Evolutionary conservation across 805 yeast genomes (phyloP).

Genomic region (Yarrowia yakushimensis): DNA sequence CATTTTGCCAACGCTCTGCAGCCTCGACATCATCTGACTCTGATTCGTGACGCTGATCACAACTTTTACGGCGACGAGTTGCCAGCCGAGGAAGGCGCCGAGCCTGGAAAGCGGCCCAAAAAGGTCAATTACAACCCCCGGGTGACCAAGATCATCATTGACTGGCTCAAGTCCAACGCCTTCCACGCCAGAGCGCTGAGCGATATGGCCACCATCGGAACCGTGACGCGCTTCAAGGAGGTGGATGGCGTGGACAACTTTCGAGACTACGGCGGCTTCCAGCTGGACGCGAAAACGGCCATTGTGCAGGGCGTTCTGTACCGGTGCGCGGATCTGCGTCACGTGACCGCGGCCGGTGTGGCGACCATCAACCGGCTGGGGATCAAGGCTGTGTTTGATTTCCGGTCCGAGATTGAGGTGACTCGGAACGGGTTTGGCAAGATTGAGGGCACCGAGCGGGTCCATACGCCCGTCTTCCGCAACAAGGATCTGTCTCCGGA

Average conservation of each 20-base stretch:
- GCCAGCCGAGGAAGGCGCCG: constrained; percentile 28
- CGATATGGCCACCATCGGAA: constrained; percentile 39
- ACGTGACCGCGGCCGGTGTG: constrained; percentile 50
- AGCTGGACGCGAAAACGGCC: constrained; percentile 35
- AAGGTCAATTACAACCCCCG: constrained; percentile 56
- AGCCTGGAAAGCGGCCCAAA: constrained; percentile 34
- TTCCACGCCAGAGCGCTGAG: constrained; percentile 53
- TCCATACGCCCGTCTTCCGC: constrained; percentile 56
- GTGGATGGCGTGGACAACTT: constrained; percentile 70
- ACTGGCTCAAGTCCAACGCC: constrained; percentile 46
- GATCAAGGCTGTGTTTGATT: constrained; percentile 59
- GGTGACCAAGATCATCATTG: constrained; percentile 49
- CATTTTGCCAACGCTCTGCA: constrained; percentile 55
- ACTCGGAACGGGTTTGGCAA: constrained; percentile 44
- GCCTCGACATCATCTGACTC: constrained; percentile 51
- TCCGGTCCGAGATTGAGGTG: constrained; percentile 58
- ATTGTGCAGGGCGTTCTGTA: constrained; percentile 52
- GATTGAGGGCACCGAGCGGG: constrained; percentile 46
- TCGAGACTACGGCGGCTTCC: constrained; percentile 80
- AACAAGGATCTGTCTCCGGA: constrained; percentile 60
- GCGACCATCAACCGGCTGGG: constrained; percentile 42
- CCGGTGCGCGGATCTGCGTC: constrained; percentile 60
- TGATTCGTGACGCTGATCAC: constrained; percentile 74
- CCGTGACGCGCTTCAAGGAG: constrained; percentile 53
- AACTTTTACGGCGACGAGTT: constrained; percentile 57